Percentiles rank a stretch among this genome's conserved stretches.
These are phyloP conservation scores for Dalbergia cochinchinensis DNA, from an alignment of 306 rosid genomes.

Conservation along the genomic window DNA sequence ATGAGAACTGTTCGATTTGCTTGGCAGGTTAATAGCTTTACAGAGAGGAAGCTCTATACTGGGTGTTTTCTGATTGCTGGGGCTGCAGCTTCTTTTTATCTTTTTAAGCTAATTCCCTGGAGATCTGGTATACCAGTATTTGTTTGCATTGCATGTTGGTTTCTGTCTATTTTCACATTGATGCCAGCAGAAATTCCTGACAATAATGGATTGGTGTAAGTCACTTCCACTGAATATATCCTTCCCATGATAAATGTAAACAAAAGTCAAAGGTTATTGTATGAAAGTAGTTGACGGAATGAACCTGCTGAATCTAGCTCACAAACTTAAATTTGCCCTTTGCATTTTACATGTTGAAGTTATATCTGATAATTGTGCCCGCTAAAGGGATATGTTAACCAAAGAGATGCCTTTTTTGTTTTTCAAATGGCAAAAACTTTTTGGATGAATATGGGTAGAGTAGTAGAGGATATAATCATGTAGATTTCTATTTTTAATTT, in stretches of 20 bases:
- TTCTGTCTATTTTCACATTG: slow-evolving; percentile 81
- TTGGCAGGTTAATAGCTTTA: slow-evolving; percentile 82
- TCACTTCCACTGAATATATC: slow-evolving; percentile 37
- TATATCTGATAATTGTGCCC: not conserved
- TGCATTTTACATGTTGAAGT: slow-evolving; percentile 30
- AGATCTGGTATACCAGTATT: slow-evolving; percentile 77
- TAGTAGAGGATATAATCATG: not conserved
- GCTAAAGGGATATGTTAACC: not conserved
- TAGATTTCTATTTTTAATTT: not conserved
- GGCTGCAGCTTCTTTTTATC: slow-evolving; percentile 61
- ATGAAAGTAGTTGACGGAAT: slow-evolving; percentile 24
- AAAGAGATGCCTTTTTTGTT: not conserved
- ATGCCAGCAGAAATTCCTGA: slow-evolving; percentile 99
- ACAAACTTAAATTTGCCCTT: slow-evolving; percentile 3
- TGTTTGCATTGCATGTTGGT: slow-evolving; percentile 77
- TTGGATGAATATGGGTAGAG: slow-evolving; percentile 19
- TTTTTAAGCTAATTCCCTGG: slow-evolving; percentile 73
- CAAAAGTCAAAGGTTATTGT: slow-evolving; percentile 11
- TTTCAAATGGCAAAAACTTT: not conserved
- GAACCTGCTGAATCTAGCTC: slow-evolving; percentile 25
- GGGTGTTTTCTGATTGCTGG: slow-evolving; percentile 78
- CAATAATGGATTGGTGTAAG: slow-evolving; percentile 85
- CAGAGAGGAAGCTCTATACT: slow-evolving; percentile 88
- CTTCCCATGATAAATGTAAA: slow-evolving; percentile 21
- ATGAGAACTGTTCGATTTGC: slow-evolving; percentile 38